Conservation (phyloP, 1,284 basidiomycete species). For the Cystobasidium slooffiae region DNA sequence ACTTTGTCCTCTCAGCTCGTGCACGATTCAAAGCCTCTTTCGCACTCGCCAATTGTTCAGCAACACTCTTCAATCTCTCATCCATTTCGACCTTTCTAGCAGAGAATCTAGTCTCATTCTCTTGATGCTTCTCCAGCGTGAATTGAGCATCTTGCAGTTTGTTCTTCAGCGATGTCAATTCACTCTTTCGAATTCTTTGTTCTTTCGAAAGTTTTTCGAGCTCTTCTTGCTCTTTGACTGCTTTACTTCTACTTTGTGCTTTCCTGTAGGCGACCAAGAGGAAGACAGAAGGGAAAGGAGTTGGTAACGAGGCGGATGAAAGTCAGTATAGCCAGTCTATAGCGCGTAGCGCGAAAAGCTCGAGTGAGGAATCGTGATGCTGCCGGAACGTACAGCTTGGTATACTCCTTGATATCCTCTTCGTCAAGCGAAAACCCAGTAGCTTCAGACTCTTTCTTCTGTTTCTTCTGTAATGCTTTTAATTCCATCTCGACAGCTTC, state of each 20-base stretch:
- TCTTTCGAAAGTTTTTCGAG: slow-evolving; percentile 82
- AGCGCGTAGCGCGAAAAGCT: not conserved
- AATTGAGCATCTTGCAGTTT: slow-evolving; percentile 69
- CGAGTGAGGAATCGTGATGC: not conserved
- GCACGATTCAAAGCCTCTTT: slow-evolving; percentile 75
- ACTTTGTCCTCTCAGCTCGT: slow-evolving; percentile 72
- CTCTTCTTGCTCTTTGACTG: slow-evolving; percentile 83
- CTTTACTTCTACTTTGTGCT: slow-evolving; percentile 70
- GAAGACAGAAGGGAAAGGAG: not conserved
- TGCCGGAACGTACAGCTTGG: slow-evolving; percentile 67
- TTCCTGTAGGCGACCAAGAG: slow-evolving; percentile 63
- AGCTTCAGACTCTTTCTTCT: slow-evolving; percentile 69
- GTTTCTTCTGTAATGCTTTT: slow-evolving; percentile 65
- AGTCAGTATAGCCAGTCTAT: no score
- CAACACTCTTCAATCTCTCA: slow-evolving; percentile 60
- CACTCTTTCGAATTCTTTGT: slow-evolving; percentile 72
- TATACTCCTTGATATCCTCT: slow-evolving; percentile 85
- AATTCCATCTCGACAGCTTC: slow-evolving; percentile 63
- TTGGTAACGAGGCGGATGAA: not conserved
- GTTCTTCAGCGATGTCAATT: slow-evolving; percentile 63
- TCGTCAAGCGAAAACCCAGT: slow-evolving; percentile 78
- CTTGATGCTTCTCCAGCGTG: slow-evolving; percentile 64
- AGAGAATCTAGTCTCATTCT: slow-evolving; percentile 66
- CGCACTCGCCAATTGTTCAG: slow-evolving; percentile 64
- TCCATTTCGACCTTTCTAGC: slow-evolving; percentile 62